Base-by-base conservation (phyloP, 495 filamentous ascomycete species). In the Penicillium soppii region DNA sequence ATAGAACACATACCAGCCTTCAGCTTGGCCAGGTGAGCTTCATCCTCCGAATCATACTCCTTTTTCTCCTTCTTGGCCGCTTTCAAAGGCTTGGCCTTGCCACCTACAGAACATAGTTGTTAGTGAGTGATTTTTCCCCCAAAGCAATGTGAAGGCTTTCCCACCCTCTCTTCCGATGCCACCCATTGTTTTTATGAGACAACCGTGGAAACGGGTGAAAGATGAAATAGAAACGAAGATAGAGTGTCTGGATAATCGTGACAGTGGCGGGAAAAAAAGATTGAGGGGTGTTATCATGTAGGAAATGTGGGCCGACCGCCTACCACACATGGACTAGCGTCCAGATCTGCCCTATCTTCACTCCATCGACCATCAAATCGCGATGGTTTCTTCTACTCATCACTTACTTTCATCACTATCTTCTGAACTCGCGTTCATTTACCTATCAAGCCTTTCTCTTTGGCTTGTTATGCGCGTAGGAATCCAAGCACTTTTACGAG, bases 61-160 rank as follows among this genome's bases (percentile, higher is more conserved):
- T 87, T 86, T 63, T 80, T 74, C 22, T 79, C 78, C 76, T 91
- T 91, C 82, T 91, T 92, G 15, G 88, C 74, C 25, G 80, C 73
- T 82, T 91, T 92, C 63, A 91, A 77, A 54, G 88, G 88, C 81
- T 92, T 92, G 57, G 80, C 84, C 76, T 92, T 92, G 77, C 88
- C 88, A 71, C 88, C 88, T 91, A 56, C 33, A 17, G 5, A 33
- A 17, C 22, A 45, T 22, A 38, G n/a, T 32, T 9, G 43, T 54
- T 38, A 59, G 41, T 33, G 27, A 20, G 36, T 33, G 23, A 45
- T 26, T 47, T 19, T 23, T 17, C 13, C 32, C 44, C n/a, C 21
- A 30, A 10, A 16, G 35, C 12, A 27, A 33, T 23, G 5, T 3
- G 7, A 19, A 37, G 23, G 19, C 9, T 21, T 17, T 32, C 62